phyloP scores from a whole-genome alignment of 257 asterid genomes.

The Verbena officinalis region DNA sequence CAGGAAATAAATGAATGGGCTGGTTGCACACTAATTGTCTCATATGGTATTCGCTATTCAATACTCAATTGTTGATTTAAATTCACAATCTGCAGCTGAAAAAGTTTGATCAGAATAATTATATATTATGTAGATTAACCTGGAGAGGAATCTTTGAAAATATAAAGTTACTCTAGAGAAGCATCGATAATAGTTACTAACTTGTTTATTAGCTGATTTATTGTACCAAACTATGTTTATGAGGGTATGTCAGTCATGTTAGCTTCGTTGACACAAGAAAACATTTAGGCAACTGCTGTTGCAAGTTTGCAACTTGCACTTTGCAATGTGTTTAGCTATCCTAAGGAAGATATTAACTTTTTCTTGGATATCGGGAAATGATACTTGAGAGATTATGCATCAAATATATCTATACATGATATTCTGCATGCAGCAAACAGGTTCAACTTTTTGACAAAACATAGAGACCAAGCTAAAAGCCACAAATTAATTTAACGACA shows the following conservation, averaged over 20 bases:
- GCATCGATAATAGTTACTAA: not conserved
- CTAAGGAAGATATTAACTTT: not conserved
- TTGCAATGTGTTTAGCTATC: not conserved
- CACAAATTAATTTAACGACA: not conserved
- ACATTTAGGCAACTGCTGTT: not conserved
- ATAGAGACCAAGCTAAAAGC: not conserved
- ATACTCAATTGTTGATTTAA: conserved; percentile 9
- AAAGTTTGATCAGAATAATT: not conserved
- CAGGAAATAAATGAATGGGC: conserved; percentile 34
- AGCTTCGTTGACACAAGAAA: not conserved
- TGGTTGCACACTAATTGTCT: conserved; percentile 27
- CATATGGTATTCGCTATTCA: conserved; percentile 17
- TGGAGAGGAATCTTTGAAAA: not conserved
- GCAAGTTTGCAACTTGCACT: not conserved
- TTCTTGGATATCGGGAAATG: no score
- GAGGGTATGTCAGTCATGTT: not conserved
- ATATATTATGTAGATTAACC: not conserved
- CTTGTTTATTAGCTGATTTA: not conserved
- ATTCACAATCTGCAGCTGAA: conserved; percentile 3
- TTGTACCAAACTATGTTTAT: not conserved
- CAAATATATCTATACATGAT: not conserved
- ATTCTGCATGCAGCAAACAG: not conserved
- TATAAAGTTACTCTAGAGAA: conserved; percentile 15
- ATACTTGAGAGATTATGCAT: not conserved
- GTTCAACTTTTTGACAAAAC: not conserved